Evolutionary conservation across 345 rosid species (phyloP), one percentile per base, ranked within the genome.

Genomic region (Ailanthus altissimus): DNA sequence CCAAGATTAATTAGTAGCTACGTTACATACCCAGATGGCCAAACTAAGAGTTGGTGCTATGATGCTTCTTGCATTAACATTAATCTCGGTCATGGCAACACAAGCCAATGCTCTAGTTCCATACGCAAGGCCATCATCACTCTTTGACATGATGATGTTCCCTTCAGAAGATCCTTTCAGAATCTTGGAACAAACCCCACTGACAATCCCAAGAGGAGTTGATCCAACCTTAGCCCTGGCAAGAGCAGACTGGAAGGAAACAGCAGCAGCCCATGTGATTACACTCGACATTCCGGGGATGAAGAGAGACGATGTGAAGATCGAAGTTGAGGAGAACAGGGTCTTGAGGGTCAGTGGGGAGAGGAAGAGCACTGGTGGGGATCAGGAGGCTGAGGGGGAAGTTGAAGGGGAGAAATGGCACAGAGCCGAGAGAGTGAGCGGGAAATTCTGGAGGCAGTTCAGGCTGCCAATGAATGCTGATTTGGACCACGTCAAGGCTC

Each of bases 171-270:
- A 88, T 58, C 91, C 89, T 8, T 86, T 84, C 26, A 70, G 84
- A 32, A 66, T 84, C 66, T 83, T 86, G 0, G 91, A 88, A 63
- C 86, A 86, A 3, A 40, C 72, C 56, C 88, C 91, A 1, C 60
- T 84, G 0, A 56, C 86, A 40, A 28, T 83, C 72, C 74, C 86
- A 4, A 83, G 74, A 16, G 88, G 78, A 25, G 2, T 46, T 0
- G 81, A 82, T 45, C 47, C 2, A 14, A 47, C 71, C 6, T 25
- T 85, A 2, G 82, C 88, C 0, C 25, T 82, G 8, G 85, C 88
- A 4, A 43, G 82, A 38, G 84, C 84, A 5, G 85, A 85, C 63
- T 83, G 88, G 88, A 85, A 81, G 63, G 89, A 86, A 46, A 83
- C 84, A 0, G 26, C 77, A 4, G 11, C 51, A 0, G 12, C 75